A percentile compares a stretch with the other conserved stretches of the same genome.
Conservation (phyloP, 192 early-diverging fungal species). For the Coemansia sp. region DNA sequence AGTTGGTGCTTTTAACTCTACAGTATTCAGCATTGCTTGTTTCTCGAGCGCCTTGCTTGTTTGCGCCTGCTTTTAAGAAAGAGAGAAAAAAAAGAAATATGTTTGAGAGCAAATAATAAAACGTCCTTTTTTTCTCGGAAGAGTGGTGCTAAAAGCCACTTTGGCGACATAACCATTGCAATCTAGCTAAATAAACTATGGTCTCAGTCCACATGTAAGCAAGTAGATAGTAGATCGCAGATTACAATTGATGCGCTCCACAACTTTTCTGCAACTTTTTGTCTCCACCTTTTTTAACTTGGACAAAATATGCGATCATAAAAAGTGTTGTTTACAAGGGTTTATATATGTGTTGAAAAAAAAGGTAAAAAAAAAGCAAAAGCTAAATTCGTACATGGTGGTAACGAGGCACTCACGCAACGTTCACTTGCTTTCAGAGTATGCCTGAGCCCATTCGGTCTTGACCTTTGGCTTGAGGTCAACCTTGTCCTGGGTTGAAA, state of each 20-base stretch:
- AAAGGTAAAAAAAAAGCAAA: too few relatives aligned
- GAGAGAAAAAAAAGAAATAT: too few relatives aligned
- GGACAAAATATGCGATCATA: too few relatives aligned
- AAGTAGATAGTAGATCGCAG: not conserved
- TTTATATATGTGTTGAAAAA: not conserved
- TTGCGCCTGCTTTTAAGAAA: too few relatives aligned
- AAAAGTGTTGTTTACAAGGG: not conserved
- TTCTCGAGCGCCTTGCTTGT: too few relatives aligned
- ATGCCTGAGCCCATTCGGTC: conserved; percentile 48
- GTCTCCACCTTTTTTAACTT: not conserved
- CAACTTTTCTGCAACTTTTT: not conserved
- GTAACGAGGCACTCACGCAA: not conserved
- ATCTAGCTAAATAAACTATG: not conserved
- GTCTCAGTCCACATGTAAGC: not conserved
- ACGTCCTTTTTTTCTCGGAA: too few relatives aligned
- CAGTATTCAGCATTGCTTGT: too few relatives aligned
- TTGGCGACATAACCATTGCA: not conserved
- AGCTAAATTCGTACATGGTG: not conserved
- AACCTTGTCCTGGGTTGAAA: conserved; percentile 31
- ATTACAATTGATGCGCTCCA: not conserved
- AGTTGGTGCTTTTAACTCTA: conserved; percentile 2
- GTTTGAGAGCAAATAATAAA: too few relatives aligned
- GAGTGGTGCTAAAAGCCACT: not conserved
- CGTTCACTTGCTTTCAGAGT: conserved; percentile 21
- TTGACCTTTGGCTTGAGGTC: conserved; percentile 37